A percentile compares a stretch with the other conserved stretches of the same genome.
Conservation (phyloP, 257 asterid genomes). For the Eucommia ulmoides region DNA sequence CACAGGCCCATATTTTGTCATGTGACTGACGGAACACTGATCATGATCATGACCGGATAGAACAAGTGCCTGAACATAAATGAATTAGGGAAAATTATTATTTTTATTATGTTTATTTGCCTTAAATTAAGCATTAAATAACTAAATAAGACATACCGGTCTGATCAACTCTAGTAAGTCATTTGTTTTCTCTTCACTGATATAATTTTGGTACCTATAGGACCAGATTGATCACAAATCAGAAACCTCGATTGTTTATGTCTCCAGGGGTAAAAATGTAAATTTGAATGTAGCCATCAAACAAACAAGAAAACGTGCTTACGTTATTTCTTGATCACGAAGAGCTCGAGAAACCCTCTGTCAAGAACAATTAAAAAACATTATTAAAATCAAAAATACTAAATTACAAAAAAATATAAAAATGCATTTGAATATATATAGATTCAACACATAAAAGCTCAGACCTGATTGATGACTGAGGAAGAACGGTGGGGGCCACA, state of each 20-base stretch:
- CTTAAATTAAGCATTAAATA: too few relatives aligned
- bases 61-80: slow-evolving; percentile 60
- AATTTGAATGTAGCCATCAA: slow-evolving; percentile 4
- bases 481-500: slow-evolving; percentile 84
- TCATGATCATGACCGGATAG: slow-evolving; percentile 98
- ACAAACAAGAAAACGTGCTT: slow-evolving; percentile 24
- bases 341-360: slow-evolving; percentile 57
- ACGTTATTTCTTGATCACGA: slow-evolving; percentile 47
- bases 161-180: slow-evolving; percentile 47
- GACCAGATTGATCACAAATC: too few relatives aligned
- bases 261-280: too few relatives aligned
- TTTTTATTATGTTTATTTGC: too few relatives aligned
- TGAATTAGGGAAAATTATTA: too few relatives aligned
- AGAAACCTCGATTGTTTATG: too few relatives aligned
- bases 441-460: neutral
- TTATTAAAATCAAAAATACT: too few relatives aligned
- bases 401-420: neutral
- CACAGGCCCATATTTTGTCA: slow-evolving; percentile 37
- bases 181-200: slow-evolving; percentile 41
- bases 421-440: too few relatives aligned
- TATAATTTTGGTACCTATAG: slow-evolving; percentile 80
- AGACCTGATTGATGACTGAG: slow-evolving; percentile 74
- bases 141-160: slow-evolving; percentile 65
- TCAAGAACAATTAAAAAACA: slow-evolving; percentile 9
- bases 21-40: slow-evolving; percentile 75